Conservation (phyloP, 345 rosid genomes). For the Erysimum cheiranthoides region DNA sequence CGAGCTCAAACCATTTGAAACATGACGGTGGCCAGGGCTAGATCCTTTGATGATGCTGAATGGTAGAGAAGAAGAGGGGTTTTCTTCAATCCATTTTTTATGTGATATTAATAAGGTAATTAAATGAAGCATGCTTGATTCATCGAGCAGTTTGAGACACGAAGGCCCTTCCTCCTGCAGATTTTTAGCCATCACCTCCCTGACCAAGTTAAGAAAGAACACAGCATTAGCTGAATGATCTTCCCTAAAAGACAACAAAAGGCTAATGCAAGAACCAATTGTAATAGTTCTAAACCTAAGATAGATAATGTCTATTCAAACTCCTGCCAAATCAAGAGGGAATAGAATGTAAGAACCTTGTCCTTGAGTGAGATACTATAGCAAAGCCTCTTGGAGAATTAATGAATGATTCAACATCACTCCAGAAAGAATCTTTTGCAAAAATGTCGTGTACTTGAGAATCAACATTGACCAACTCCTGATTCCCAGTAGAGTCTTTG, state of each 20-base stretch:
- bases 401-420: slow-evolving; percentile 64
- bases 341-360: slow-evolving; percentile 58
- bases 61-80: slow-evolving; percentile 56
- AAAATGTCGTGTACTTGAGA: slow-evolving; percentile 47
- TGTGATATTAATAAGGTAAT: slow-evolving; percentile 65
- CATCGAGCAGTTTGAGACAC: slow-evolving; percentile 57
- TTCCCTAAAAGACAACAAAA: slow-evolving; percentile 3
- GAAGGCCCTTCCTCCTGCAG: slow-evolving; percentile 72
- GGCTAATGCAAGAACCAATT: slow-evolving; percentile 6
- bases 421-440: slow-evolving; percentile 61
- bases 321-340: background rate
- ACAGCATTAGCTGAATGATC: slow-evolving; percentile 12
- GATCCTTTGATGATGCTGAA: slow-evolving; percentile 52
- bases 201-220: slow-evolving; percentile 42
- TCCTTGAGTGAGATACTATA: slow-evolving; percentile 58
- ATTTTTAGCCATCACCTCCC: slow-evolving; percentile 69
- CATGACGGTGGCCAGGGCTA: slow-evolving; percentile 41
- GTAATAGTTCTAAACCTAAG: background rate
- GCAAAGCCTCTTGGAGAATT: slow-evolving; percentile 59
- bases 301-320: slow-evolving; percentile 8
- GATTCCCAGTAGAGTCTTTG: slow-evolving; percentile 47
- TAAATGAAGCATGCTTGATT: slow-evolving; percentile 59
- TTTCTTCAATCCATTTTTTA: slow-evolving; percentile 79
- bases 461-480: slow-evolving; percentile 34
- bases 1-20: slow-evolving; percentile 63